Evolutionary conservation across 176 grass and related monocot species (phyloP).

Genomic region (Avena eriantha): DNA sequence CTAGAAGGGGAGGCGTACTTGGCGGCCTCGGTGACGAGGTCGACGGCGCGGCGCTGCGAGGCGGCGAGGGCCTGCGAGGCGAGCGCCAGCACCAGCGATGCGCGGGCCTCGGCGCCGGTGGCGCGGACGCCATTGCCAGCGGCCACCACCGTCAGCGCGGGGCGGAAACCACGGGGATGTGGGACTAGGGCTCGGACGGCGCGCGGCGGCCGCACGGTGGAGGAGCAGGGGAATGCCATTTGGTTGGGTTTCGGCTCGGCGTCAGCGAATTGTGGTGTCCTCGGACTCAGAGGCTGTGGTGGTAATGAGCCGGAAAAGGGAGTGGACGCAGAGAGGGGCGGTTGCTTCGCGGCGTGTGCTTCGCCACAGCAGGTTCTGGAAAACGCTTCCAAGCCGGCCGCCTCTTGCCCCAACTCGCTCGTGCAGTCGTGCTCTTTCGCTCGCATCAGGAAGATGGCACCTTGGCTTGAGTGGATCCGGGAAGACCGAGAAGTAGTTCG

Average conservation of each 20-base stretch:
- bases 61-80: conserved; percentile 63
- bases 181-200: conserved; percentile 10
- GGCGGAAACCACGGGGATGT: conserved; percentile 24
- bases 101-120: conserved; percentile 61
- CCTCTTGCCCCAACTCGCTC: background rate
- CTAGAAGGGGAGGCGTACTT: conserved; percentile 76
- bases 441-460: no score
- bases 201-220: conserved; percentile 20
- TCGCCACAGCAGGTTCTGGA: background rate
- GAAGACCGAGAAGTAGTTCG: no score
- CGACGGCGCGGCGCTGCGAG: conserved; percentile 62
- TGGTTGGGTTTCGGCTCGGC: background rate
- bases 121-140: conserved; percentile 2
- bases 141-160: conserved; percentile 35
- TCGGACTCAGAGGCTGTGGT: background rate
- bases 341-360: background rate
- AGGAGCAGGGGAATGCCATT: conserved; percentile 60
- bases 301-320: background rate
- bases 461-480: no score
- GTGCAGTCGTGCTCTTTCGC: no score
- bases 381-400: background rate
- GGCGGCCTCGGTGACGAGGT: conserved; percentile 62
- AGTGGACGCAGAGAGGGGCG: background rate
- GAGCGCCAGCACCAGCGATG: conserved; percentile 77
- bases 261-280: background rate